These are phyloP conservation scores for Talaromyces islandicus DNA, from an alignment of 2,329 filamentous ascomycete species.

Conservation along the genomic window DNA sequence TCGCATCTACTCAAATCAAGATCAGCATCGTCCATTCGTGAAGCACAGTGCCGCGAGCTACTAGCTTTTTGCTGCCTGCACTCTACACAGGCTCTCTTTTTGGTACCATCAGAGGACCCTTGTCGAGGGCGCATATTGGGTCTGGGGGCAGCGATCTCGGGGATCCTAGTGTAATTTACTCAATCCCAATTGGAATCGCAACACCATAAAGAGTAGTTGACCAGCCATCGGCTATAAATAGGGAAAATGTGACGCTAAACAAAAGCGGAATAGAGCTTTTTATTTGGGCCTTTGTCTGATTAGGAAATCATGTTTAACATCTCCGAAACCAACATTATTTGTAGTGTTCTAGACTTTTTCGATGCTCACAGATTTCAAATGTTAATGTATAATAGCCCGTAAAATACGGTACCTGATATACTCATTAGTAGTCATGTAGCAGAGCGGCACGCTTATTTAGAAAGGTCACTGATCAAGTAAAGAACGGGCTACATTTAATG, in stretches of 20 bases:
- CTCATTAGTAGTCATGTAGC: not conserved
- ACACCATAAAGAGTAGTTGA: not conserved
- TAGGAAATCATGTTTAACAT: not conserved
- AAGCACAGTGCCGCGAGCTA: not conserved
- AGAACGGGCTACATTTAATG: not conserved
- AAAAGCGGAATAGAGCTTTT: not conserved
- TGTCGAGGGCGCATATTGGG: not conserved
- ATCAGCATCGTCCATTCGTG: not conserved
- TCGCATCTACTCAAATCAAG: not conserved
- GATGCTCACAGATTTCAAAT: not conserved
- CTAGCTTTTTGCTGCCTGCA: slow-evolving; percentile 2
- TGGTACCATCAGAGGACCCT: not conserved
- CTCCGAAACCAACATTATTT: no score
- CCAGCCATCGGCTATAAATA: not conserved
- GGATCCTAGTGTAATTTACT: not conserved
- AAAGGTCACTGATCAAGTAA: not conserved
- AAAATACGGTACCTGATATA: not conserved
- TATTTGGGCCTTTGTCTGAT: not conserved
- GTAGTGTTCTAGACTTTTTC: not conserved
- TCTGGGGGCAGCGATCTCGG: not conserved
- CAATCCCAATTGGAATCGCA: not conserved
- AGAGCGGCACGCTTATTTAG: not conserved
- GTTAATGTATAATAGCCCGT: not conserved
- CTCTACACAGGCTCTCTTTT: not conserved
- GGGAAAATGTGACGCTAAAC: not conserved